Evolutionary conservation across 2,329 filamentous ascomycete genomes (phyloP).

Genomic region (Orbilia oligospora): DNA sequence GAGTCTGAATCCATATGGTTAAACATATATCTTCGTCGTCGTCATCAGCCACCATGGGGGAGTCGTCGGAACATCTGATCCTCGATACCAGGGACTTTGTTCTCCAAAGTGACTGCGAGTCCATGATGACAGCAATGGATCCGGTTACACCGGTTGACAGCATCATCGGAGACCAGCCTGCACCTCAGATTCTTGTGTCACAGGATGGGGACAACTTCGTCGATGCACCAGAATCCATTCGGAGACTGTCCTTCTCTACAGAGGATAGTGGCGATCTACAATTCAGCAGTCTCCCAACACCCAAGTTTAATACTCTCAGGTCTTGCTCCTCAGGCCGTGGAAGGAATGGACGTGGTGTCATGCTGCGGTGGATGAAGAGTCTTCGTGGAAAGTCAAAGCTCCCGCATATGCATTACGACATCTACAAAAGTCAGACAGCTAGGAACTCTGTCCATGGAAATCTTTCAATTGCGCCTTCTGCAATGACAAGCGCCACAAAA

Average conservation of each 20-base stretch:
- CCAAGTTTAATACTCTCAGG: constrained; percentile 47
- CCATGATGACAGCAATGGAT: constrained; percentile 42
- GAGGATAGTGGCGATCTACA: constrained; percentile 45
- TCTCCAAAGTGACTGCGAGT: constrained; percentile 53
- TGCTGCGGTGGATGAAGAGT: constrained; percentile 60
- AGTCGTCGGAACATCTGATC: constrained; percentile 21
- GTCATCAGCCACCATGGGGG: constrained; percentile 32
- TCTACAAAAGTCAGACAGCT: constrained; percentile 48
- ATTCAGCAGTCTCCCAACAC: constrained; percentile 39
- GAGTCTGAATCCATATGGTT: neutral
- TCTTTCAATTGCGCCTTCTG: constrained; percentile 52
- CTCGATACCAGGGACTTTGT: constrained; percentile 34
- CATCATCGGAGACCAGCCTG: constrained; percentile 18
- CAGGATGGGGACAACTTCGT: constrained; percentile 46
- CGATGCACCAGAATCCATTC: constrained; percentile 49
- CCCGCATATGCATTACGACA: constrained; percentile 56
- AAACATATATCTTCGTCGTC: neutral
- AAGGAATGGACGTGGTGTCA: constrained; percentile 42
- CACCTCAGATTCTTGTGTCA: constrained; percentile 54
- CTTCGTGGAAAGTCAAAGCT: constrained; percentile 59
- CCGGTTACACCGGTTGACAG: constrained; percentile 47
- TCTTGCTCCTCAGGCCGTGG: constrained; percentile 44
- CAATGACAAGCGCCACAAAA: constrained; percentile 57
- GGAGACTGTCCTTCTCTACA: constrained; percentile 54
- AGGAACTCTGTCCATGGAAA: constrained; percentile 56